Base-by-base conservation (phyloP, 108 stramenopile genomes). In the Cyclotella kingstonii region DNA sequence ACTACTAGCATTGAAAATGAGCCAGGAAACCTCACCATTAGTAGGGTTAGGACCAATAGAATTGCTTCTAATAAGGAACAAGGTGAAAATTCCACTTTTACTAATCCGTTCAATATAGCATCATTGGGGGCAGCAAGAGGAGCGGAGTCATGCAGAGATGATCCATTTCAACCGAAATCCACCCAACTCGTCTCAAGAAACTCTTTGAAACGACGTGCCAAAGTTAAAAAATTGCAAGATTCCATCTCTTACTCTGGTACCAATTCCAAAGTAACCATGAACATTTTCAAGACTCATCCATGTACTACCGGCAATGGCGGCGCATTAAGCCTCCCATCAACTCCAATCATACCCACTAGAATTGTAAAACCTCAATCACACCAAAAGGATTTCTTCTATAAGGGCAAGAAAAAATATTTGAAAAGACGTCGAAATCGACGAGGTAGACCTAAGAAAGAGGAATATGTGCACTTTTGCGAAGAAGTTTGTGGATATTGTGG, bases 391-490 rank as follows among this genome's bases (percentile, higher is more conserved):
- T 60, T 44, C 12, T 7, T 36, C 36, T 31, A 46, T 44, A 35
- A 60, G 5, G 44, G 38, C n/a, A 60, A 60, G 18, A 60, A 60
- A 44, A 21, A 22, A 5, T 63, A 63, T 21, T 21, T 52, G 17
- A 47, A 56, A 12, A 22, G 42, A 38, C 56, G 63, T 15, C 56
- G 71, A 0, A 58, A 21, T 2, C 33, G 57, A 7, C 31, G 71
- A 4, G 71, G 71, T 9, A 45, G 71, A 19, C 71, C 71, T 0
- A 35, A 41, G 33, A 36, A 49, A 18, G 63, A 59, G 5, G 71
- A 73, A 21, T 73, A 73, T 11, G 34, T 58, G 2, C 64, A 64
- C 40, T 35, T 51, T 31, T 64, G 63, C 25, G 71, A 73, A 0
- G 71, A 73, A 30, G 21, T 49, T 0, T 73, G 71, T 26, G 10